Base-by-base conservation (phyloP, 768 basidiomycete species). In the Suillus alpinus region DNA sequence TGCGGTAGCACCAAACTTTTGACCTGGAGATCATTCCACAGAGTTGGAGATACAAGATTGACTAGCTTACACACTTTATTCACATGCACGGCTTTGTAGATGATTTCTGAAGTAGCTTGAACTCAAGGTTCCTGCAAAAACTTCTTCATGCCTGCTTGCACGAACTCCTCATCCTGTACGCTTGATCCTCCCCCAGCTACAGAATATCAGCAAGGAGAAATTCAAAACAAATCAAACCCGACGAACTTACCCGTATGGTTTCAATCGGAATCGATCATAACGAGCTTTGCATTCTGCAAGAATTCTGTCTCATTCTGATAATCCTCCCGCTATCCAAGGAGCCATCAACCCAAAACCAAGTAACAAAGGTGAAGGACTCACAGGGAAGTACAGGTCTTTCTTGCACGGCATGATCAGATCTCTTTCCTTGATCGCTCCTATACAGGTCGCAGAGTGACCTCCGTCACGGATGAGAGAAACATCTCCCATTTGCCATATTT, bases 351-450 rank as follows among this genome's bases (percentile, higher is more conserved):
- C 13, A 31, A 26, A 53, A 14, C 20, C 12, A 16, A 52, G 29
- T 34, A 12, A 23, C 16, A 36, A 6, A 32, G 9, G 3, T 9
- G 36, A 41, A 26, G 43, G 20, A 57, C 64, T 41, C 58, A 83
- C 82, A 18, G 84, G 75, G 68, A 86, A 86, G 67, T 84, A 84
- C 43, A 86, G 68, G 62, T 85, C 84, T 1, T 83, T 84, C 73
- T 82, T 83, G 64, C 78, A 80, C 2, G 84, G 83, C 81, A 85
- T 83, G 50, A 84, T 78, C 43, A 86, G 64, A 3, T 81, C 83
- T 59, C 76, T 80, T 3, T 82, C 81, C 61, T 79, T 79, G 69
- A 84, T 81, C 16, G 65, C 68, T 1, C 67, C 62, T 59, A 85
- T 65, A 53, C 75, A 73, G 37, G 70, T 75, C 41, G 59, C 70